Conservation (phyloP, 2,329 filamentous ascomycete species). For the Phialophora macrospora region DNA sequence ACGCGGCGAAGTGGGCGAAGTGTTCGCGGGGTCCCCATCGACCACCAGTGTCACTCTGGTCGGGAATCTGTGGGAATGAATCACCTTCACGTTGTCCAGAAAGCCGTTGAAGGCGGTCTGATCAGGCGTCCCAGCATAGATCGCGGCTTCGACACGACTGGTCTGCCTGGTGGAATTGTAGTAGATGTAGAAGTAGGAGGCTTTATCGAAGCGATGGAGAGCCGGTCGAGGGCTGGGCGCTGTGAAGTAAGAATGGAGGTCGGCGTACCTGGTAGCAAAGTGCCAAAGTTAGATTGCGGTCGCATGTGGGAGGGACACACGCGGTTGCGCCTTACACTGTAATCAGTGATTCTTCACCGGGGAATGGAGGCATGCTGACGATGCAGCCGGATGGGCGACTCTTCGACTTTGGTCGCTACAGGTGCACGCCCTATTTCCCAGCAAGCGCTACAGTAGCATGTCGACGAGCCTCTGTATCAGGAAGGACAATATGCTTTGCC, state of each 20-base stretch:
- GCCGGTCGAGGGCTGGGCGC: constrained; percentile 60
- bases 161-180: constrained; percentile 60
- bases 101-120: constrained; percentile 68
- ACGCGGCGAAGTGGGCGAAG: constrained; percentile 39
- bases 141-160: constrained; percentile 66
- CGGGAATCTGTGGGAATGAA: constrained; percentile 64
- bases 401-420: neutral
- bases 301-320: neutral
- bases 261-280: constrained; percentile 58
- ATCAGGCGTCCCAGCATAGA: constrained; percentile 65
- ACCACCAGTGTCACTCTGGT: constrained; percentile 63
- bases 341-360: constrained; percentile 53
- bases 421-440: neutral
- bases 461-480: neutral
- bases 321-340: constrained; percentile 49
- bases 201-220: constrained; percentile 68
- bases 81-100: constrained; percentile 58
- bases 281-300: constrained; percentile 5
- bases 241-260: constrained; percentile 68
- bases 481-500: neutral
- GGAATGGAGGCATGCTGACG: constrained; percentile 51
- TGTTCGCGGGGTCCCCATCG: constrained; percentile 47
- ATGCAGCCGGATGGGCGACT: neutral
- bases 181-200: constrained; percentile 69
- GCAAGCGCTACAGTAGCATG: neutral